Evolutionary conservation across 345 rosid genomes (phyloP), one percentile per base, ranked within the genome.

Genomic region (Firmiana major): DNA sequence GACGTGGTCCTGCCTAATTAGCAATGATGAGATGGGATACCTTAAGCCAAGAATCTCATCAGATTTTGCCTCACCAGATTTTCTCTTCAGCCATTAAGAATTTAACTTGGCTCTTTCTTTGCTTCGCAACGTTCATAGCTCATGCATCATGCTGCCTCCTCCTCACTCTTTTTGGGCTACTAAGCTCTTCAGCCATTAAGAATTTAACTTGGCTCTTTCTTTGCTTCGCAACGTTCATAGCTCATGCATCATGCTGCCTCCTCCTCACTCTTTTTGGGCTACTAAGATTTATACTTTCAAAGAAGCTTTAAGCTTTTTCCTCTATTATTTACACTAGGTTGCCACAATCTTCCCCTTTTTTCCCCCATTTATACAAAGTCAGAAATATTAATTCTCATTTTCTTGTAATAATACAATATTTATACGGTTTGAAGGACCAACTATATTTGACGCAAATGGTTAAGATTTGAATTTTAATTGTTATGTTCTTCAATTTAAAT

Each of bases 261-360:
- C 77, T 46, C 26, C 31, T 15, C 24, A 49, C 72, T 40, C 51
- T 51, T 31, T 67, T 24, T 80, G 21, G 28, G 43, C 73, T 36
- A 31, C 19, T 45, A 51, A 42, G 42, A 49, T 70, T 66, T 81
- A 49, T 83, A 62, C 79, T 79, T 79, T 73, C 66, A 24, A 67
- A 42, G 63, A 40, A 65, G 64, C 75, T 53, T 62, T 65, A 65
- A 65, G 28, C 71, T 65, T 73, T 75, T 13, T 42, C 70, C 5
- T 68, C 78, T 77, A 77, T 76, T 58, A 79, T 86, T 82, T 82
- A 76, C 78, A 73, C 42, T 75, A 86, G 77, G 82, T 75, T 75
- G 16, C 79, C 67, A 16, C 51, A 12, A 75, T n/a, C n/a, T n/a
- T n/a, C 22, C 48, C 42, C 51, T 21, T 67, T 51, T 60, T 15